These are phyloP conservation scores for Mallotus nudiflorus DNA, from an alignment of 345 rosid species.

Conservation along the genomic window DNA sequence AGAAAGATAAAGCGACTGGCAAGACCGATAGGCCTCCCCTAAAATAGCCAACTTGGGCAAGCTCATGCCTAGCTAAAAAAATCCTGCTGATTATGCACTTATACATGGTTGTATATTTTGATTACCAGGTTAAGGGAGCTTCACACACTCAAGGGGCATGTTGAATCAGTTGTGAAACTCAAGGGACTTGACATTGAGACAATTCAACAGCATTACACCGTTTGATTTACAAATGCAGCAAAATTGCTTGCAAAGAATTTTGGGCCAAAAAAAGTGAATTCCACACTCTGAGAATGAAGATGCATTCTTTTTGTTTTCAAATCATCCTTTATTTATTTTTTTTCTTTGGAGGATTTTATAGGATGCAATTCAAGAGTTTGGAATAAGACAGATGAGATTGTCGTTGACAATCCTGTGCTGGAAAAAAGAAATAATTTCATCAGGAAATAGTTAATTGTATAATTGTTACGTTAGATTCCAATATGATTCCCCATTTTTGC, in stretches of 20 bases:
- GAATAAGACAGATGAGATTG: conserved; percentile 29
- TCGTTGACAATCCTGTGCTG: conserved; percentile 2
- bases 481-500: conserved; percentile 15
- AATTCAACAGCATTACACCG: conserved; percentile 86
- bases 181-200: conserved; percentile 90
- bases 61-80: too few relatives aligned
- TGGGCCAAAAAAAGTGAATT: background rate
- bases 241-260: background rate
- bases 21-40: too few relatives aligned
- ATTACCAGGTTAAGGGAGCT: conserved; percentile 74
- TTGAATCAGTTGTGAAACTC: conserved; percentile 90
- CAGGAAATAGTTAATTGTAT: background rate
- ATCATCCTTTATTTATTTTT: background rate
- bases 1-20: too few relatives aligned
- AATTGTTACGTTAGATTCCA: background rate
- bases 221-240: conserved; percentile 37
- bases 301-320: background rate
- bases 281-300: background rate
- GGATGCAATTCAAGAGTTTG: conserved; percentile 11
- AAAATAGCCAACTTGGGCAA: too few relatives aligned
- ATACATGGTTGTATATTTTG: too few relatives aligned
- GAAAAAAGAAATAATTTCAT: conserved; percentile 9
- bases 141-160: conserved; percentile 88
- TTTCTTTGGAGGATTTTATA: conserved; percentile 17
- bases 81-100: too few relatives aligned